Base-by-base conservation (phyloP, 257 asterid species). In the Solanum microdontum region DNA sequence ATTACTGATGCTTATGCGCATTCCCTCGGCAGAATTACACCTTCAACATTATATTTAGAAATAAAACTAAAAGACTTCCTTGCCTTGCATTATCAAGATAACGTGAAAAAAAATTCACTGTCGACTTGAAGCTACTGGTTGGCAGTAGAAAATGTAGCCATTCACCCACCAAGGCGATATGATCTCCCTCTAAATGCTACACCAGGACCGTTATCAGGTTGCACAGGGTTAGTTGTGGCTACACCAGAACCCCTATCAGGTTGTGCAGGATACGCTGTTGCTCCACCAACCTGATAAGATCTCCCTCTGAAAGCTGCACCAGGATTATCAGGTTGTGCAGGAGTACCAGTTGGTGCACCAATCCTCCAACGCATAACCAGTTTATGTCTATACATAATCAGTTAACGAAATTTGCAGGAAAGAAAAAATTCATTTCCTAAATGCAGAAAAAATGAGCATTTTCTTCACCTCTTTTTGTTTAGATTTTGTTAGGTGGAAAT, bases 101-200 rank as follows among this genome's bases (percentile, higher is more conserved):
- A 9, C 14, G 66, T 8, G 39, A 43, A 43, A 5, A 28, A 28
- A 3, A 48, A 28, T 9, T 48, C 69, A 48, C 19, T 17, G 39
- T 82, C 11, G 3, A 48, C 28, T 82, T 28, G 39, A 45, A 26
- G 43, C 40, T 48, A 82, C 69, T 30, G 21, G 39, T 30, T 82
- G 85, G 62, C n/a, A 30, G 17, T 17, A 14, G 40, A 82, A 82
- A 82, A 82, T 48, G 43, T 19, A 48, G 43, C 28, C 58, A 48
- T 21, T 92, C 89, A 96, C 82, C 95, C 94, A 40, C 93, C 91
- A 51, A 94, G 90, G 32, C 98, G 97, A 90, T 93, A 37, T 19
- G 99, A 95, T 92, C 99, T 92, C 85, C 99, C 99, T 84, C 98
- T 91, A 91, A 96, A 96, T 26, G 90, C 93, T 51, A 84, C 91